Percentiles rank a stretch among this genome's conserved stretches.
Conservation (phyloP, 2,329 filamentous ascomycete genomes). For the Alternaria ethzedia region DNA sequence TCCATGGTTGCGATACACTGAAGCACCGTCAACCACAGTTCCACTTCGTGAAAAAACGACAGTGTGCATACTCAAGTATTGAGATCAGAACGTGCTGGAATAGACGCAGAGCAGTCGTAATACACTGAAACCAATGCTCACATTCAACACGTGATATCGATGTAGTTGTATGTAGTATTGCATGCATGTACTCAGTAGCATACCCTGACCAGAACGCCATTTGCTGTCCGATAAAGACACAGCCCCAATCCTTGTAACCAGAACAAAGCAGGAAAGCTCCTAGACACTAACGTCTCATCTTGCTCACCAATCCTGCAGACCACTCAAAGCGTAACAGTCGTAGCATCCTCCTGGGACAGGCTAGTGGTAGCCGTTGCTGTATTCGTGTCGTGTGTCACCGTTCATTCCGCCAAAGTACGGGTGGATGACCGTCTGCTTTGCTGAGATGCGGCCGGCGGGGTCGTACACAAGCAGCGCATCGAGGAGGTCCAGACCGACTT, state of each 20-base stretch:
- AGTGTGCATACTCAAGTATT: background rate
- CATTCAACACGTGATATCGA: background rate
- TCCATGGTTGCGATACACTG: background rate
- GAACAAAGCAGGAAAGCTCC: slow-evolving; percentile 25
- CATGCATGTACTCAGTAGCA: slow-evolving; percentile 14
- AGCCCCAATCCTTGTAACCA: slow-evolving; percentile 25
- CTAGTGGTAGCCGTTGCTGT: slow-evolving; percentile 48
- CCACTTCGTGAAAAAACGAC: background rate
- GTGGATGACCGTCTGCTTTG: slow-evolving; percentile 84
- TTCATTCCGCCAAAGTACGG: slow-evolving; percentile 74
- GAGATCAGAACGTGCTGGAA: background rate
- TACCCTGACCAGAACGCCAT: slow-evolving; percentile 31
- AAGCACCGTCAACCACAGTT: background rate
- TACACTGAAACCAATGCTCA: background rate
- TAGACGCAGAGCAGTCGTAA: background rate
- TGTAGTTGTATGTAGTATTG: background rate
- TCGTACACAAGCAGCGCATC: slow-evolving; percentile 82
- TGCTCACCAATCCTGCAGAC: slow-evolving; percentile 24
- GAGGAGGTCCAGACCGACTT: slow-evolving; percentile 71
- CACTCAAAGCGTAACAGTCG: slow-evolving; percentile 36
- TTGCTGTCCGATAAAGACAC: slow-evolving; percentile 20
- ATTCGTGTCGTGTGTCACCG: slow-evolving; percentile 36
- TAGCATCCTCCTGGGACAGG: slow-evolving; percentile 33
- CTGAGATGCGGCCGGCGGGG: slow-evolving; percentile 83
- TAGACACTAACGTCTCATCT: slow-evolving; percentile 13